Base-by-base conservation (phyloP, 805 yeast species). In the Kodamaea fukazawae region DNA sequence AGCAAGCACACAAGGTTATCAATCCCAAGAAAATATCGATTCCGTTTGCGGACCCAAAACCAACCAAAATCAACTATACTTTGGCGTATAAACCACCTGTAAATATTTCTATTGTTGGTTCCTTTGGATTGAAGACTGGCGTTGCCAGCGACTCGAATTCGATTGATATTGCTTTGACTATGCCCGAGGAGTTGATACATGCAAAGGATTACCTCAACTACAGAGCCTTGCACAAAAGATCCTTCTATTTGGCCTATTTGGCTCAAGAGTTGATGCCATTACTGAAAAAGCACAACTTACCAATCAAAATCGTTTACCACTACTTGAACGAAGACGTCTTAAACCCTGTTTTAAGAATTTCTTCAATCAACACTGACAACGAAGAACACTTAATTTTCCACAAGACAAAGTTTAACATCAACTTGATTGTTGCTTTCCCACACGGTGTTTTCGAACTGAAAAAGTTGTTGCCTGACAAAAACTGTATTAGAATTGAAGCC, bases 11-110 rank as follows among this genome's bases (percentile, higher is more conserved):
- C 46, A 43, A 64, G 6, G 67, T 67, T 43, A 76, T 84, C 53
- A 58, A 70, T 40, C 61, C 70, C 18, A 73, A 77, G 48, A 71
- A 71, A 32, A 74, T 84, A 7, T 63, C 77, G 0, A 78, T 88
- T 12, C 97, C 98, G 25, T 91, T 84, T 62, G 86, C 93, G 9
- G 96, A 90, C 56, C 96, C 96, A 12, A 84, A 82, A 56, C 96
- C 96, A 25, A 61, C 75, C 6, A 77, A 76, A 42, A 71, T 83
- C 33, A 83, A 86, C 52, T 87, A 86, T 62, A 78, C 77, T 46
- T 82, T 91, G 49, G 73, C 78, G 15, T 90, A 78, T 58, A 60
- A 64, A 33, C 69, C 79, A 11, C 99, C 98, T 0, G 75, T 75
- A 41, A 81, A 79, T 48, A 79, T 91, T 10, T 78, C 89, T 7